These are phyloP conservation scores for Parasitella parasitica DNA, from an alignment of 371 early-diverging fungal species.

Conservation along the genomic window DNA sequence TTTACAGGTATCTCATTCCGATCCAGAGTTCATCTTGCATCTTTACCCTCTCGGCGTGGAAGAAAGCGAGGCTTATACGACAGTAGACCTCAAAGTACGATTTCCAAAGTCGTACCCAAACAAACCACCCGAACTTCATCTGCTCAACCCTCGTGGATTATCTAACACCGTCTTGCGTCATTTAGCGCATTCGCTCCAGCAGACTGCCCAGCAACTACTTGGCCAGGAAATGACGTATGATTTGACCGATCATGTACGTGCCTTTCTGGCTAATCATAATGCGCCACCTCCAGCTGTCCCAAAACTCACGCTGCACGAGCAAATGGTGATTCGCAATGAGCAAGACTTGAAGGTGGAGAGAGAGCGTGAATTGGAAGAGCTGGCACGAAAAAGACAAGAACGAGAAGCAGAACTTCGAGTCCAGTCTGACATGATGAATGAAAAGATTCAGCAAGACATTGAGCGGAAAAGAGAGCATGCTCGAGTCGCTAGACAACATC, in stretches of 20 bases:
- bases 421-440: constrained; percentile 56
- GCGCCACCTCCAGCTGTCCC: constrained; percentile 50
- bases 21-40: constrained; percentile 71
- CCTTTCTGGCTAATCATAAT: constrained; percentile 68
- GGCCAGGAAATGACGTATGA: constrained; percentile 82
- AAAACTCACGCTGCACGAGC: constrained; percentile 59
- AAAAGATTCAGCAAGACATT: constrained; percentile 58
- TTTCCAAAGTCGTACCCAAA: constrained; percentile 72
- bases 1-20: constrained; percentile 50
- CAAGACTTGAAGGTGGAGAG: constrained; percentile 50
- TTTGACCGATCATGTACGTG: constrained; percentile 61
- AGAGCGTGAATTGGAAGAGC: constrained; percentile 41
- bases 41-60: constrained; percentile 56
- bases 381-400: constrained; percentile 38
- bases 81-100: constrained; percentile 62
- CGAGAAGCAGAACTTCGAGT: constrained; percentile 49
- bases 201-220: constrained; percentile 45
- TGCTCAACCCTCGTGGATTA: constrained; percentile 60
- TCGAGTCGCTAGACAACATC: constrained; percentile 27
- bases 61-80: constrained; percentile 50
- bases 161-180: constrained; percentile 48
- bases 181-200: constrained; percentile 41
- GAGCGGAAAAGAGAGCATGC: constrained; percentile 46
- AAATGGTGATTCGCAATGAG: constrained; percentile 62
- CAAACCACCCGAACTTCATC: constrained; percentile 61